These are phyloP conservation scores for Capronia americana DNA, from an alignment of 2,329 filamentous ascomycete species.

Conservation along the genomic window DNA sequence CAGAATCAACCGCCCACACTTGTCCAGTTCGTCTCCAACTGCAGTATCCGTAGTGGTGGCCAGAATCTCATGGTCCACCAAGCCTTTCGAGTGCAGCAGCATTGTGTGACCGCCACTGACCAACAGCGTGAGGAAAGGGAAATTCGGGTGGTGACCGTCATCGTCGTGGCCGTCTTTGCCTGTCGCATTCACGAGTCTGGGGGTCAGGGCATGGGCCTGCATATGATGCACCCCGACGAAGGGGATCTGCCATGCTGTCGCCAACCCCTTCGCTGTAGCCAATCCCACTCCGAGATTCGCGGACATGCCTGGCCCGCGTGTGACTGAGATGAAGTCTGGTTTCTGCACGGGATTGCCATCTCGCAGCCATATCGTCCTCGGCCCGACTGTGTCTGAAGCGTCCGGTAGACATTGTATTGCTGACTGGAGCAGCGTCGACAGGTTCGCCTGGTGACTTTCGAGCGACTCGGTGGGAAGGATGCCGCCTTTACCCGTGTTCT, in stretches of 20 bases:
- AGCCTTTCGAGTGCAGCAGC: conserved; percentile 73
- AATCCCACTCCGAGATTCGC: conserved; percentile 78
- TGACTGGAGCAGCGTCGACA: conserved; percentile 71
- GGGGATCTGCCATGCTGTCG: conserved; percentile 81
- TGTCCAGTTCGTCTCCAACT: conserved; percentile 89
- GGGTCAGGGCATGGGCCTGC: conserved; percentile 93
- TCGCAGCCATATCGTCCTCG: conserved; percentile 24
- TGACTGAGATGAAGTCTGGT: conserved; percentile 87
- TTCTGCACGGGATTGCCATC: conserved; percentile 49
- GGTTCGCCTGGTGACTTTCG: conserved; percentile 73
- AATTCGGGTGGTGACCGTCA: conserved; percentile 56
- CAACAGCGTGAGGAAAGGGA: conserved; percentile 86
- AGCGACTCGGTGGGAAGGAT: conserved; percentile 80
- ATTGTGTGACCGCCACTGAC: conserved; percentile 93
- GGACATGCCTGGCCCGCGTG: conserved; percentile 87
- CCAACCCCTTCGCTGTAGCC: conserved; percentile 84
- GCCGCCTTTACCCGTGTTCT: conserved; percentile 75
- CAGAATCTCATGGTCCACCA: conserved; percentile 74
- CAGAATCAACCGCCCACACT: conserved; percentile 77
- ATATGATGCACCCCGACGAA: conserved; percentile 92
- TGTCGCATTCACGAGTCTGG: conserved; percentile 74
- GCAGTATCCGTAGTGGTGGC: conserved; percentile 79
- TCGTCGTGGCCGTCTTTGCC: conserved; percentile 39
- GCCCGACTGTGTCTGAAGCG: conserved; percentile 9
- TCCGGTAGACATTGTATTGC: conserved; percentile 65